Base-by-base conservation (phyloP, 441 rosid species). In the Populus hybrid region DNA sequence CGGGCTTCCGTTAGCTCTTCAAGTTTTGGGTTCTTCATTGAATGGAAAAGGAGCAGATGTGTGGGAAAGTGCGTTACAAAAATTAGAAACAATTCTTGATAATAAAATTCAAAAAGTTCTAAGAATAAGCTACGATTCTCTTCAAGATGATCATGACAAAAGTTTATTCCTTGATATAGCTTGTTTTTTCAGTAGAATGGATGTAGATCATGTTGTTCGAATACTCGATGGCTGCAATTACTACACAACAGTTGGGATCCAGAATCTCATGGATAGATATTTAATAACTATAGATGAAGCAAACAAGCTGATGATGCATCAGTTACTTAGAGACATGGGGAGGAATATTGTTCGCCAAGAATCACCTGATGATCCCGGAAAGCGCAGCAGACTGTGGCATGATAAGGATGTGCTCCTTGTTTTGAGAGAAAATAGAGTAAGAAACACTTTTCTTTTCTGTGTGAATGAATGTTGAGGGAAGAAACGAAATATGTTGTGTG, bases 321-420 rank as follows among this genome's bases (percentile, higher is more conserved):
- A 79, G 77, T 80, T 87, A 76, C 84, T 89, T 5, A 81, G 77
- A 73, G 89, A 89, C 78, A 86, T 91, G 92, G 95, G 85, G 16
- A 78, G 84, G 79, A 86, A 85, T 36, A 82, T 91, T 64, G 81
- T 87, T 65, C 83, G 83, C n/a, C 75, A 84, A 69, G 87, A 83
- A 54, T 86, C 82, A 10, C 75, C 79, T 3, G 79, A 83, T 1
- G 75, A 35, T 24, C 87, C 86, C 46, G 87, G 92, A 76, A 79
- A 84, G 59, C 85, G 92, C 40, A 85, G 84, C 70, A 83, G 90
- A 81, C 40, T 91, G 8, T 88, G 92, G 87, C 73, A 20, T 54
- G 73, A 24, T 23, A 66, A 83, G 32, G 83, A 87, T 78, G 65
- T 78, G 28, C 32, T 59, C 10, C 7, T 11, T 26, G 80, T 79